A percentile compares a stretch with the other conserved stretches of the same genome.
Evolutionary conservation across 352 stramenopile genomes (phyloP).

Genomic region (Globisporangium polare): DNA sequence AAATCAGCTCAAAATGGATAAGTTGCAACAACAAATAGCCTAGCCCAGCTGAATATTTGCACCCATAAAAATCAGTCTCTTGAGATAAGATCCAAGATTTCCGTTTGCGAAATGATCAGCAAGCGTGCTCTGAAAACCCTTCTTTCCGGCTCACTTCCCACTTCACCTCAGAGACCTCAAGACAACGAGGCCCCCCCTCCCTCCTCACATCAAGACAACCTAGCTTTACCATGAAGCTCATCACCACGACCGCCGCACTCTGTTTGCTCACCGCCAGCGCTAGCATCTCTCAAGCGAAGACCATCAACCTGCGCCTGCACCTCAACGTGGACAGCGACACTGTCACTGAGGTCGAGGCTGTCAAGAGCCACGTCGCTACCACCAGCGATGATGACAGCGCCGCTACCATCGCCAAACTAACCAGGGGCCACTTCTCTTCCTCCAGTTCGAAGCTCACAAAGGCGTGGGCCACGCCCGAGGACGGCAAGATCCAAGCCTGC

Average conservation of each 20-base stretch:
- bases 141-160: not conserved
- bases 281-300: not conserved
- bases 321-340: not conserved
- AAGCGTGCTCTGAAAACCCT: no score
- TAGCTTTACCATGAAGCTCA: not conserved
- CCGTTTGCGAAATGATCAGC: no score
- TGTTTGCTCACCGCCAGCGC: not conserved
- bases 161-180: not conserved
- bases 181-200: not conserved
- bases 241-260: not conserved
- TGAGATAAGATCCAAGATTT: no score
- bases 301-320: not conserved
- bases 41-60: no score
- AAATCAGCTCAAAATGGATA: no score
- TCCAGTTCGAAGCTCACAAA: not conserved
- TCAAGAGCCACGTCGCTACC: not conserved
- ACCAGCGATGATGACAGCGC: not conserved
- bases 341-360: not conserved
- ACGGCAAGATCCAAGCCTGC: not conserved
- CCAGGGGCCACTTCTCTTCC: not conserved
- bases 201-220: not conserved
- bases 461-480: no score
- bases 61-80: no score
- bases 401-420: not conserved
- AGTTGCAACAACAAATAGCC: no score